A percentile compares a stretch with the other conserved stretches of the same genome.
These are phyloP conservation scores for Pelargonium citronellum DNA, from an alignment of 441 rosid genomes.

Conservation along the genomic window DNA sequence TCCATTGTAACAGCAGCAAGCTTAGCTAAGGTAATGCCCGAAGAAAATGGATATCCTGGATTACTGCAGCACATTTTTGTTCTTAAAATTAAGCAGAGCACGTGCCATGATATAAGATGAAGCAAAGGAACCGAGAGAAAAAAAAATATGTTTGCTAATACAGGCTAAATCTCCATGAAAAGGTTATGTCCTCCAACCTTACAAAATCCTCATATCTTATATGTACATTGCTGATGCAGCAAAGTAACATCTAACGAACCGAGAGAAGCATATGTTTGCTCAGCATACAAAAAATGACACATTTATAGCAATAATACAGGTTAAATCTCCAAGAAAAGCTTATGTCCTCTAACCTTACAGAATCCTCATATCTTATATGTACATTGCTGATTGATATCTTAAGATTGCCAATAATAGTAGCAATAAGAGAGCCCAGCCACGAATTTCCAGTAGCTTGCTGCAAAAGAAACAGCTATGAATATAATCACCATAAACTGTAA, in stretches of 20 bases:
- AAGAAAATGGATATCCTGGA: constrained; percentile 79
- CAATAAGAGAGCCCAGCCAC: constrained; percentile 90
- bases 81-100: constrained; percentile 24
- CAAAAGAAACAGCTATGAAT: constrained; percentile 25
- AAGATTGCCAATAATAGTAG: constrained; percentile 93
- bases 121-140: constrained; percentile 7
- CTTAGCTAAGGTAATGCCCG: constrained; percentile 90
- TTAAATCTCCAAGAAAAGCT: neutral
- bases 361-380: constrained; percentile 95
- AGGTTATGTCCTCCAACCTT: constrained; percentile 49
- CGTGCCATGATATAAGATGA: constrained; percentile 12
- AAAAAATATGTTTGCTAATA: neutral
- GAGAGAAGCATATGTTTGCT: too few relatives aligned
- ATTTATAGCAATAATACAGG: too few relatives aligned
- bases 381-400: constrained; percentile 95
- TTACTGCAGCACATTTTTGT: constrained; percentile 43
- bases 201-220: constrained; percentile 87
- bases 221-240: constrained; percentile 78
- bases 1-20: constrained; percentile 98
- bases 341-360: constrained; percentile 56
- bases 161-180: constrained; percentile 17
- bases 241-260: too few relatives aligned
- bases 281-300: too few relatives aligned
- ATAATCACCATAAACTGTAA: neutral
- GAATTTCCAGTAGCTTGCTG: constrained; percentile 80